Percentiles rank a stretch among this genome's conserved stretches.
Evolutionary conservation across 768 basidiomycete genomes (phyloP).

Genomic region (Russula lepida): DNA sequence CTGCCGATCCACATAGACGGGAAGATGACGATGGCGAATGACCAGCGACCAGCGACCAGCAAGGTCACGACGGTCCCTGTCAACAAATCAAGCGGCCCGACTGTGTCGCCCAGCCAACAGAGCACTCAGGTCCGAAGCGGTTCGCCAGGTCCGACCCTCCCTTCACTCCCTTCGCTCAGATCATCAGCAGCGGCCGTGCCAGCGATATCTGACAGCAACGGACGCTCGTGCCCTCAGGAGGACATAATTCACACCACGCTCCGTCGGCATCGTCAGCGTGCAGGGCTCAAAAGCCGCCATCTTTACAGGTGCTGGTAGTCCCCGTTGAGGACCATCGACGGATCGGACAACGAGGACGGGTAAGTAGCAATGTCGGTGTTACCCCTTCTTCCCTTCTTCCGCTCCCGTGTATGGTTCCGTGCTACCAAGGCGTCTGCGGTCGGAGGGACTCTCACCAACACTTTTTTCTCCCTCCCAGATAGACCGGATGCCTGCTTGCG

Average conservation of each 20-base stretch:
- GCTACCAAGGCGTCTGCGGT: constrained; percentile 35
- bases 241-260: constrained; percentile 74
- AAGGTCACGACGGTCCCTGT: too few relatives aligned
- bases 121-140: constrained; percentile 51
- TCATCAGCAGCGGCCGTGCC: too few relatives aligned
- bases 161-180: too few relatives aligned
- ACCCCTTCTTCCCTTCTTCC: not conserved
- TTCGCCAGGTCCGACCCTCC: constrained; percentile 69
- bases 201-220: too few relatives aligned
- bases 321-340: too few relatives aligned
- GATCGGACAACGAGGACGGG: constrained; percentile 39
- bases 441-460: constrained; percentile 35
- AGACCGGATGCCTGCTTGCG: constrained; percentile 24
- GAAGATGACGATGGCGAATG: too few relatives aligned
- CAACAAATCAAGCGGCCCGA: not conserved
- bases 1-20: too few relatives aligned
- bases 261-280: constrained; percentile 71
- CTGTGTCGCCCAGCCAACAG: not conserved
- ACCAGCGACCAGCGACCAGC: too few relatives aligned
- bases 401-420: constrained; percentile 47
- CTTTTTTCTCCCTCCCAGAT: constrained; percentile 37
- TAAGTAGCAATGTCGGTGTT: constrained; percentile 28
- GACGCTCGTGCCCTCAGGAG: constrained; percentile 36
- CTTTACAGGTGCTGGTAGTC: constrained; percentile 16
- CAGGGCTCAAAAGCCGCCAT: constrained; percentile 32